phyloP scores from a whole-genome alignment of 345 rosid genomes.

The Arabidopsis suecica region DNA sequence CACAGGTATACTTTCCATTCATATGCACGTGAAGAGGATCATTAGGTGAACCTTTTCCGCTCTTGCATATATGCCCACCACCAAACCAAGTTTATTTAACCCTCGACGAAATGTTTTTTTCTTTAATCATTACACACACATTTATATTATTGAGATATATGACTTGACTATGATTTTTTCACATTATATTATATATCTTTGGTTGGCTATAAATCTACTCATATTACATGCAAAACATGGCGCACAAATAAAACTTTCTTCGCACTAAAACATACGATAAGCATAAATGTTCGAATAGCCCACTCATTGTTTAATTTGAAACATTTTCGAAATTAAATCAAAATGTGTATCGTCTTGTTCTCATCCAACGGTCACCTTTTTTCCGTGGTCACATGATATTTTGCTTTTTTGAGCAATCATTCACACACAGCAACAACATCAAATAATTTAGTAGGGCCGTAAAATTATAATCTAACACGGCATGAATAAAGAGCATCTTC shows the following conservation, averaged over 20 bases:
- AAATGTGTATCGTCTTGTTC: conserved; percentile 7
- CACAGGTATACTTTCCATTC: background rate
- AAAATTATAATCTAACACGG: conserved; percentile 19
- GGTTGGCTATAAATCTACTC: conserved; percentile 29
- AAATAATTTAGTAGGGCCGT: conserved; percentile 42
- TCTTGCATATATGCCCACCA: conserved; percentile 14
- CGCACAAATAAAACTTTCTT: background rate
- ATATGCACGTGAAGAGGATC: conserved; percentile 34
- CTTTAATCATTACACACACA: background rate
- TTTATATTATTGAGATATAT: background rate
- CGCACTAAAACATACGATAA: background rate
- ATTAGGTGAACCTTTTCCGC: conserved; percentile 24
- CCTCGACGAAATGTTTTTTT: conserved; percentile 1
- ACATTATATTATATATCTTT: conserved; percentile 35
- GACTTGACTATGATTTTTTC: conserved; percentile 18
- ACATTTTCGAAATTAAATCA: background rate
- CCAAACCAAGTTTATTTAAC: conserved; percentile 26
- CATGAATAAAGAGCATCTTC: conserved; percentile 32
- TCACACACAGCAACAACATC: conserved; percentile 41
- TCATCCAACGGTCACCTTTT: conserved; percentile 18
- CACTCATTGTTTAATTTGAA: background rate
- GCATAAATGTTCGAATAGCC: background rate
- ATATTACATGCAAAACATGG: conserved; percentile 29
- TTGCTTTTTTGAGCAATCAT: conserved; percentile 41
- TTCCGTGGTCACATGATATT: conserved; percentile 27